These are phyloP conservation scores for Lodderomyces theae DNA, from an alignment of 1,139 yeast genomes.

Conservation along the genomic window DNA sequence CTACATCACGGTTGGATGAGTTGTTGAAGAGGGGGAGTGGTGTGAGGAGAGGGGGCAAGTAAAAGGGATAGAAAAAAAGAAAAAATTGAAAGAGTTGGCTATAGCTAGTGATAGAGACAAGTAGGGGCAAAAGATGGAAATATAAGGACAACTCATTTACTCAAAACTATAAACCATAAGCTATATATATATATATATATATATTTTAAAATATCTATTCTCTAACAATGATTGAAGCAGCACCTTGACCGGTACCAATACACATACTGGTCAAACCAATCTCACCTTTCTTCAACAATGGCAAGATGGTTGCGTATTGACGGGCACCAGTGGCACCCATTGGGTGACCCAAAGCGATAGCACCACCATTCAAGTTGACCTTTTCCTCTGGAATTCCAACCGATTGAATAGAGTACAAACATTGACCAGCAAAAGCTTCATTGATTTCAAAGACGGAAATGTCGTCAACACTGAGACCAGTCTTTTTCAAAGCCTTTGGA, in stretches of 20 bases:
- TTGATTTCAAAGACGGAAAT: conserved; percentile 16
- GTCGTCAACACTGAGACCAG: conserved; percentile 14
- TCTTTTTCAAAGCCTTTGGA: conserved; percentile 26
- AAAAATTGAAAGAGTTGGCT: too few species aligned
- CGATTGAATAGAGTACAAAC: conserved; percentile 15
- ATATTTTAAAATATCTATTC: conserved; percentile 9
- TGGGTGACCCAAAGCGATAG: conserved; percentile 17
- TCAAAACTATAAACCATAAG: not conserved
- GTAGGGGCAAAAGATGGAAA: too few species aligned
- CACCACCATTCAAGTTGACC: conserved; percentile 17
- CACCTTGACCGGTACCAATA: conserved; percentile 19
- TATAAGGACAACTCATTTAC: too few species aligned
- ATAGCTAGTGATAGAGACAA: too few species aligned
- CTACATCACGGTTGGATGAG: too few species aligned
- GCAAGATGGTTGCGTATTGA: conserved; percentile 16
- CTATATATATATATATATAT: too few species aligned
- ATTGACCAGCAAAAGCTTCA: conserved; percentile 18
- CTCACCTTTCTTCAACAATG: conserved; percentile 17
- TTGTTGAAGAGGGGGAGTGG: conserved; percentile 40
- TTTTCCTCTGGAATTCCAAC: conserved; percentile 13
- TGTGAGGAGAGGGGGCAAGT: too few species aligned
- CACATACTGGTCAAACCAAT: conserved; percentile 17
- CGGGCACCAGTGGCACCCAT: conserved; percentile 17
- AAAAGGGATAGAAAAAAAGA: too few species aligned
- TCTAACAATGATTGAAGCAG: conserved; percentile 15